Evolutionary conservation across 768 basidiomycete species (phyloP).

Genomic region (Tricholoma matsutake): DNA sequence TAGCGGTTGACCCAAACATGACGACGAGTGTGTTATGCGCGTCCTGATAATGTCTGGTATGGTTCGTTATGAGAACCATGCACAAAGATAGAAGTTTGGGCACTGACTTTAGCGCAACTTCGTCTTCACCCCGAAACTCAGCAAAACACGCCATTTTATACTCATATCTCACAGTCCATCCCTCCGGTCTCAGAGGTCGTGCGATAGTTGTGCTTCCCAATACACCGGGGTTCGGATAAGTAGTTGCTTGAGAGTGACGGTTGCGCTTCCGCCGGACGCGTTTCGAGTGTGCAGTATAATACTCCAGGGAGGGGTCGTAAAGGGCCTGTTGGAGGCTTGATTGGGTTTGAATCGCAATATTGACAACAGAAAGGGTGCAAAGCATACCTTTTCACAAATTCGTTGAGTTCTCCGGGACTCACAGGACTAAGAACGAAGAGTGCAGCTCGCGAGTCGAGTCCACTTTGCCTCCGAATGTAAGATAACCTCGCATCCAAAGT

Average conservation of each 20-base stretch:
- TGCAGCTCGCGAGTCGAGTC: constrained; percentile 87
- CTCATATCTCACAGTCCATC: constrained; percentile 96
- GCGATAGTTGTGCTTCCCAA: constrained; percentile 41
- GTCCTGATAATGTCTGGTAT: constrained; percentile 85
- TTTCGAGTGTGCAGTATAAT: constrained; percentile 91
- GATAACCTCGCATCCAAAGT: constrained; percentile 80
- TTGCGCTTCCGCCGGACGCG: constrained; percentile 89
- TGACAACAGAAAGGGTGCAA: neutral
- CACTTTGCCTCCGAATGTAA: constrained; percentile 82
- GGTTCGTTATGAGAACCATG: constrained; percentile 10
- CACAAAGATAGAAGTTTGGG: constrained; percentile 6
- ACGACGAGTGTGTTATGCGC: constrained; percentile 79
- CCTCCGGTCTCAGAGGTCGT: constrained; percentile 73
- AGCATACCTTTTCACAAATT: constrained; percentile 79
- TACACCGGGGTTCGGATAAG: constrained; percentile 49
- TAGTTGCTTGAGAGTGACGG: constrained; percentile 61
- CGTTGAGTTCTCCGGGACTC: constrained; percentile 74
- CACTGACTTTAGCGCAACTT: constrained; percentile 86
- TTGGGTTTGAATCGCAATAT: neutral
- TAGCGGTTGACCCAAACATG: constrained; percentile 87
- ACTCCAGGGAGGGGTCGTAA: constrained; percentile 86
- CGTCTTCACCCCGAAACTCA: constrained; percentile 90
- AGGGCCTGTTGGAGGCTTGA: constrained; percentile 83
- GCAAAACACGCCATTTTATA: constrained; percentile 98
- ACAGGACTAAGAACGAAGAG: constrained; percentile 96